Percentiles rank a stretch among this genome's conserved stretches.
phyloP scores from a whole-genome alignment of 495 filamentous ascomycete species.

The Tuber umbilicatum region DNA sequence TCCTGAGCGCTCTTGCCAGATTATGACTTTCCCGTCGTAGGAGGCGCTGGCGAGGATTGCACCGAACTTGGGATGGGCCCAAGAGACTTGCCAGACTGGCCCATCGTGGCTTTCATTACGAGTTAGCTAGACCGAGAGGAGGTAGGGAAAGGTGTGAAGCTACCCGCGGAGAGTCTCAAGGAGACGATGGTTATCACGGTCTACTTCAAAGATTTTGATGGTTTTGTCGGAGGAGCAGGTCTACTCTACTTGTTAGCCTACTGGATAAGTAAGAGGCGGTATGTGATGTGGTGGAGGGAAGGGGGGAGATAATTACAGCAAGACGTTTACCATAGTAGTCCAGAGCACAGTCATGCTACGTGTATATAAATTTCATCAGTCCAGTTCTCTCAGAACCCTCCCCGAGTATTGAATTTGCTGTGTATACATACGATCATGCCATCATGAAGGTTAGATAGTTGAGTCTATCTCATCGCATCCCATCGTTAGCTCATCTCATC shows the following conservation, averaged over 20 bases:
- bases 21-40: slow-evolving; percentile 96
- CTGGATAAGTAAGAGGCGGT: background rate
- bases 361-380: slow-evolving; percentile 16
- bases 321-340: slow-evolving; percentile 97
- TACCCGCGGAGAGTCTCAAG: slow-evolving; percentile 94
- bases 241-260: slow-evolving; percentile 5
- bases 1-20: slow-evolving; percentile 75
- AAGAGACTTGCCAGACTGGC: slow-evolving; percentile 92
- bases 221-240: slow-evolving; percentile 97
- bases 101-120: slow-evolving; percentile 68
- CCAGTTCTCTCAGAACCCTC: background rate
- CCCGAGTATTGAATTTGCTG: slow-evolving; percentile 8
- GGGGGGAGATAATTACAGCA: slow-evolving; percentile 46
- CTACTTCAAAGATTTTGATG: slow-evolving; percentile 98
- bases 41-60: slow-evolving; percentile 90
- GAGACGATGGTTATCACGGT: slow-evolving; percentile 83
- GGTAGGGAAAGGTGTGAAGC: slow-evolving; percentile 33
- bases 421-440: slow-evolving; percentile 90
- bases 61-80: slow-evolving; percentile 97
- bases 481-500: slow-evolving; percentile 4
- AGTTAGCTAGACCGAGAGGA: slow-evolving; percentile 8
- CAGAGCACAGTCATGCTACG: slow-evolving; percentile 89
- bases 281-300: background rate
- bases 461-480: slow-evolving; percentile 51
- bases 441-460: slow-evolving; percentile 90